phyloP scores from a whole-genome alignment of 2,329 filamentous ascomycete species.

The Rhinocladiella similis region DNA sequence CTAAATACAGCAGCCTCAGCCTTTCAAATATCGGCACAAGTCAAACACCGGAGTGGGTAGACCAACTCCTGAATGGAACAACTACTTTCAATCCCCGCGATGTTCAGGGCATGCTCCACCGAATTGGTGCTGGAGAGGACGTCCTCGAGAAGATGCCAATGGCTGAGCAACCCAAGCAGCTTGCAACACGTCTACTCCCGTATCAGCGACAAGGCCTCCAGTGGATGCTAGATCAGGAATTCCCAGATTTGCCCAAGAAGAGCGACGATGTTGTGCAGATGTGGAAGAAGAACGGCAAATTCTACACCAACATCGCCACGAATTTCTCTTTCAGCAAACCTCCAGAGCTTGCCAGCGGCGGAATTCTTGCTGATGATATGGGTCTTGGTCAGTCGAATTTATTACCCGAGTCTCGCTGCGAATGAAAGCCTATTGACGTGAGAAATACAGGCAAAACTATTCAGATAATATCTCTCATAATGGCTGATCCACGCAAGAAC shows the following conservation, averaged over 20 bases:
- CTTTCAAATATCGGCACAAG: conserved; percentile 16
- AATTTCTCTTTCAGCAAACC: conserved; percentile 60
- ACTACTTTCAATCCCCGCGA: conserved; percentile 62
- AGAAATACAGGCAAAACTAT: conserved; percentile 57
- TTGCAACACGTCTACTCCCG: conserved; percentile 70
- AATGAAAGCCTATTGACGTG: background rate
- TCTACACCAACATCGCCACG: conserved; percentile 69
- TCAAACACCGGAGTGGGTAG: conserved; percentile 42
- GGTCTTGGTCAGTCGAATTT: conserved; percentile 69
- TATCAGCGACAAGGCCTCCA: conserved; percentile 78
- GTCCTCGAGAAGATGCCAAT: conserved; percentile 70
- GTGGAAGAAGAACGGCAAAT: conserved; percentile 62
- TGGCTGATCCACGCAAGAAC: conserved; percentile 50
- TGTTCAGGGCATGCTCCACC: conserved; percentile 65
- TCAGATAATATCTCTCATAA: conserved; percentile 77
- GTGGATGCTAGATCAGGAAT: conserved; percentile 79
- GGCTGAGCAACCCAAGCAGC: conserved; percentile 64
- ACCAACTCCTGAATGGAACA: conserved; percentile 62
- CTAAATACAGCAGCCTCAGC: conserved; percentile 40
- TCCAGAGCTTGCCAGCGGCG: conserved; percentile 71
- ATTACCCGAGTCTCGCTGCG: background rate
- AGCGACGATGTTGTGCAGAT: conserved; percentile 69
- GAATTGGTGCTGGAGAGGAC: conserved; percentile 70
- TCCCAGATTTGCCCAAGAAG: conserved; percentile 63
- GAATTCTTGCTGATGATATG: conserved; percentile 91